Conservation (phyloP, 805 yeast genomes). For the Starmerella apicola region DNA sequence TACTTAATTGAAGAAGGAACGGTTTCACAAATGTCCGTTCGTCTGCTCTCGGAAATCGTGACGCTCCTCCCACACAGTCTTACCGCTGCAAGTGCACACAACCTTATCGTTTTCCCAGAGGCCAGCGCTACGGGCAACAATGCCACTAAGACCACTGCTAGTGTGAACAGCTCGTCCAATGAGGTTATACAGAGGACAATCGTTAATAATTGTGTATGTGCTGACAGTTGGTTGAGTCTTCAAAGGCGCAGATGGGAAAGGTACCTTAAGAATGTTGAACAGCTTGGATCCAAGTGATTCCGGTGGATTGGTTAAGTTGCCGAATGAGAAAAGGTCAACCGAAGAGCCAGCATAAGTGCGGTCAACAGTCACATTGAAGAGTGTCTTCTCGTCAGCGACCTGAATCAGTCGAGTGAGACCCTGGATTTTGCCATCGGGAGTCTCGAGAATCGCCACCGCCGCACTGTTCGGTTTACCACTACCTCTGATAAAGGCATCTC, state of each 20-base stretch:
- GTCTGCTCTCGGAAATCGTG: conserved; percentile 33
- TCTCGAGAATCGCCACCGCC: conserved; percentile 80
- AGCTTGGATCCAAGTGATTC: conserved; percentile 25
- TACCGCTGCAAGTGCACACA: conserved; percentile 90
- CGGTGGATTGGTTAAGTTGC: conserved; percentile 52
- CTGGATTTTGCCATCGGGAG: conserved; percentile 53
- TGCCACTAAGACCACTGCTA: conserved; percentile 47
- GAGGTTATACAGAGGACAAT: conserved; percentile 7
- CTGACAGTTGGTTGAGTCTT: conserved; percentile 23
- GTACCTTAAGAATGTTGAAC: conserved; percentile 4
- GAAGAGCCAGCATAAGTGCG: conserved; percentile 25
- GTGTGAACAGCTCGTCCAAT: conserved; percentile 21
- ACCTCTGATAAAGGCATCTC: conserved; percentile 86
- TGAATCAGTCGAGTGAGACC: conserved; percentile 81
- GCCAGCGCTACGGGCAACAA: conserved; percentile 92
- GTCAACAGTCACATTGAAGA: conserved; percentile 61
- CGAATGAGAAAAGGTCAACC: conserved; percentile 49
- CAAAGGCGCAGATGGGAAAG: background rate
- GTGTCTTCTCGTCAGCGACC: conserved; percentile 38
- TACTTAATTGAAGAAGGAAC: too few relatives aligned
- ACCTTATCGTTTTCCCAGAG: conserved; percentile 91
- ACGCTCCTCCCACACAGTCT: conserved; percentile 92
- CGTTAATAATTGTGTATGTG: conserved; percentile 9
- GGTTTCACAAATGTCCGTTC: conserved; percentile 10
- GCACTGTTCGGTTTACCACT: conserved; percentile 79